Evolutionary conservation across 495 filamentous ascomycete species (phyloP).

Genomic region (Penicillium silybi): DNA sequence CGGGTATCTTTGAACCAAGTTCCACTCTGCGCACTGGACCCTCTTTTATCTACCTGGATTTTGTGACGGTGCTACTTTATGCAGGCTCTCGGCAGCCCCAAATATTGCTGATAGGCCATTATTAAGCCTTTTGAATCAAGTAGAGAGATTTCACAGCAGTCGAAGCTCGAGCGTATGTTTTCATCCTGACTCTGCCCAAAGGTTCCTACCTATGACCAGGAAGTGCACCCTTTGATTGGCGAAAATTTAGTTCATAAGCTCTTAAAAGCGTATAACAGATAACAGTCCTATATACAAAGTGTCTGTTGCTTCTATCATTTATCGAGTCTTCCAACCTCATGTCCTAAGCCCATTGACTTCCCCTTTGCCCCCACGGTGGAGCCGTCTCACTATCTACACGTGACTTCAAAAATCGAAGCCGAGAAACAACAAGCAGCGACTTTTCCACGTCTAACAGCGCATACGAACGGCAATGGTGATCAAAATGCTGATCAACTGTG

Average conservation of each 20-base stretch:
- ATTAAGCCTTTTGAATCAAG: background rate
- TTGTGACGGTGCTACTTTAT: background rate
- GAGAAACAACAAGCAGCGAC: background rate
- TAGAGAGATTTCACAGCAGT: background rate
- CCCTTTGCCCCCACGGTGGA: background rate
- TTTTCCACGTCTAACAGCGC: background rate
- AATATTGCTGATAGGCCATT: background rate
- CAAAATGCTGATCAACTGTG: conserved; percentile 36
- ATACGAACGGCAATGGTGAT: background rate
- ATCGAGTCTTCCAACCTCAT: background rate
- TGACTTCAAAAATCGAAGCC: conserved; percentile 6
- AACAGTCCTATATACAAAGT: too few species aligned
- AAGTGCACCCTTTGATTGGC: too few species aligned
- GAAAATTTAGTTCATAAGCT: too few species aligned
- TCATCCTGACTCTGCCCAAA: too few species aligned
- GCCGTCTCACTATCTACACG: conserved; percentile 1
- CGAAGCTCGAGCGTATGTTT: background rate
- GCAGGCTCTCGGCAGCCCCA: background rate
- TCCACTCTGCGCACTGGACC: background rate
- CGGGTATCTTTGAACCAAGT: background rate
- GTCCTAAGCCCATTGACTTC: background rate
- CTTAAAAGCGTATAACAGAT: too few species aligned
- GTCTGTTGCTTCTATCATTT: background rate
- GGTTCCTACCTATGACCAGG: too few species aligned
- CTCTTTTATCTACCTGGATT: background rate